Conservation (phyloP, 306 rosid genomes). For the Fagus sylvatica region DNA sequence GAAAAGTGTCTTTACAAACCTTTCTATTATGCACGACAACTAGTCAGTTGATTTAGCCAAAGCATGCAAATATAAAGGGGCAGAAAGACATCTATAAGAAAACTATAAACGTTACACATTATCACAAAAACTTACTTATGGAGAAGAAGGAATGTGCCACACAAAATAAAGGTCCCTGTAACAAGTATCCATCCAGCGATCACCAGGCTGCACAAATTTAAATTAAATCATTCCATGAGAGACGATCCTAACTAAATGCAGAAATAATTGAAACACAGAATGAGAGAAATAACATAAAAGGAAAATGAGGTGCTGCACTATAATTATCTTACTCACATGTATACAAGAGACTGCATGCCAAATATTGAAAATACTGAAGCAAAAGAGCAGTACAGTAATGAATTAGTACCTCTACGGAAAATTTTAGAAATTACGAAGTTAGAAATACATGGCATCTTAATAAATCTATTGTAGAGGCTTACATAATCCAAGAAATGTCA, state of each 20-base stretch:
- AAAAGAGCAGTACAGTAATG: slow-evolving; percentile 12
- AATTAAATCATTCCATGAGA: slow-evolving; percentile 28
- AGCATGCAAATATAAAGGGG: background rate
- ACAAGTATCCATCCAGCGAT: slow-evolving; percentile 89
- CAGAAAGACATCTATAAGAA: background rate
- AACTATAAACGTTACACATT: background rate
- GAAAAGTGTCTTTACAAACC: no score
- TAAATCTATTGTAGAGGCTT: slow-evolving; percentile 33
- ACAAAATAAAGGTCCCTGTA: slow-evolving; percentile 69
- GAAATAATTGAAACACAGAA: slow-evolving; percentile 7
- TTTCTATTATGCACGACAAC: no score
- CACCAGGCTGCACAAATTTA: slow-evolving; percentile 67
- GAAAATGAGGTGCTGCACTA: background rate
- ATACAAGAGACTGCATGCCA: slow-evolving; percentile 75
- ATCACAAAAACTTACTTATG: slow-evolving; percentile 63
- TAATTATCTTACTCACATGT: slow-evolving; percentile 53
- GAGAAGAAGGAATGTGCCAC: slow-evolving; percentile 71
- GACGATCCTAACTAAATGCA: background rate
- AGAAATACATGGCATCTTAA: slow-evolving; percentile 13
- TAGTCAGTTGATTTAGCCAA: no score
- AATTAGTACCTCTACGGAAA: slow-evolving; percentile 4
- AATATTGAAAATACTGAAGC: slow-evolving; percentile 76
- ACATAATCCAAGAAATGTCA: slow-evolving; percentile 88
- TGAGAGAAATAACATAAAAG: background rate
- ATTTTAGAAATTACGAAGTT: background rate